phyloP scores from a whole-genome alignment of 371 early-diverging fungal species.

The Encephalitozoon romaleae region DNA sequence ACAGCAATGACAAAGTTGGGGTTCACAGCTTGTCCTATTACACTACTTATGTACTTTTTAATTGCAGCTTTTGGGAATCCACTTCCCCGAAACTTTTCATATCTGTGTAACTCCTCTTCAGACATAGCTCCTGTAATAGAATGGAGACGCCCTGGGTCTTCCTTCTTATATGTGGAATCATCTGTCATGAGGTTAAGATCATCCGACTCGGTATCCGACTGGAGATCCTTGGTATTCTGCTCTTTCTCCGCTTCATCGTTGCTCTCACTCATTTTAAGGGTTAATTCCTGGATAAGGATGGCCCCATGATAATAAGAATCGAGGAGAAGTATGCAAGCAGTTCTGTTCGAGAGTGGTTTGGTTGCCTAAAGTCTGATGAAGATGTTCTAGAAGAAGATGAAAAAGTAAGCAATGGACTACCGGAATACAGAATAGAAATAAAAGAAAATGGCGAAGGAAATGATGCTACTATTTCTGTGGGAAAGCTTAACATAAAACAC shows the following conservation, averaged over 20 bases:
- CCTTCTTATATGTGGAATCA: constrained; percentile 17
- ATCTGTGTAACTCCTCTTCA: constrained; percentile 71
- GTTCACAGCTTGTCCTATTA: constrained; percentile 70
- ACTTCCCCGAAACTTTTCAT: constrained; percentile 75
- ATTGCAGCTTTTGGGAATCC: constrained; percentile 72
- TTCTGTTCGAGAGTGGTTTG: background rate
- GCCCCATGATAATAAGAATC: constrained; percentile 8
- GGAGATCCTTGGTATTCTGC: background rate
- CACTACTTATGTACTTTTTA: constrained; percentile 65
- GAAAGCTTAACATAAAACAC: background rate
- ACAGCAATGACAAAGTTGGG: constrained; percentile 77
- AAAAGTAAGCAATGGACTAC: background rate
- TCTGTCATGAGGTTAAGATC: constrained; percentile 34
- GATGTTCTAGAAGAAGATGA: background rate
- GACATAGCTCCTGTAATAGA: constrained; percentile 66
- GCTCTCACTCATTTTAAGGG: background rate
- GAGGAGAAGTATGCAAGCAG: background rate
- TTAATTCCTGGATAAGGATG: background rate
- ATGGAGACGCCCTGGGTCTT: background rate
- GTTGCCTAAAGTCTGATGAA: background rate
- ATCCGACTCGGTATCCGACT: constrained; percentile 20
- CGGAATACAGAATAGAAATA: background rate
- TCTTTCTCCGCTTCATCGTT: constrained; percentile 13
- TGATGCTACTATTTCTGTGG: background rate
- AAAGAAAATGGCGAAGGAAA: background rate